phyloP scores from a whole-genome alignment of 169 alveolate species.

The Cryptosporidium xiaoi region DNA sequence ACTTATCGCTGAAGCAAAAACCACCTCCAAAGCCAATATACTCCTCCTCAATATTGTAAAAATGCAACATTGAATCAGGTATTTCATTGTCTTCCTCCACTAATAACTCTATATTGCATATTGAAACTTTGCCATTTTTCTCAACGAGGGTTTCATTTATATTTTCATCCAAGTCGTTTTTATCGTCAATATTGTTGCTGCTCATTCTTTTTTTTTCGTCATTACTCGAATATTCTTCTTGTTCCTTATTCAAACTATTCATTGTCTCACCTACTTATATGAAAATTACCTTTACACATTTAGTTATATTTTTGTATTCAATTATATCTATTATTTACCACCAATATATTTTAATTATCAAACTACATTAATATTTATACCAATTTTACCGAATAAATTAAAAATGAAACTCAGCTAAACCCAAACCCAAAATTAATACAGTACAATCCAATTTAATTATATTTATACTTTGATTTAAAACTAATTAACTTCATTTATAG shows the following conservation, averaged over 20 bases:
- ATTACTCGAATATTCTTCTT: constrained; percentile 1
- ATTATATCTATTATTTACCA: too few relatives aligned
- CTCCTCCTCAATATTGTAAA: constrained; percentile 61
- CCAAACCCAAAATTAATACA: too few relatives aligned
- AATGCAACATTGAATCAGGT: constrained; percentile 36
- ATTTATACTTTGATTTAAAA: too few relatives aligned
- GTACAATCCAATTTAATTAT: too few relatives aligned
- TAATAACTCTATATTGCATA: constrained; percentile 41
- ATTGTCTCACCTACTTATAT: neutral
- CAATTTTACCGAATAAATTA: too few relatives aligned
- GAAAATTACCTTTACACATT: neutral
- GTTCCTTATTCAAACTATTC: neutral
- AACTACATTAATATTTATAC: too few relatives aligned
- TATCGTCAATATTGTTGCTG: neutral
- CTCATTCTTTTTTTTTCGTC: neutral
- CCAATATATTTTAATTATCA: too few relatives aligned
- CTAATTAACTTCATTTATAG: too few relatives aligned
- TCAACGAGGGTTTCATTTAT: constrained; percentile 35
- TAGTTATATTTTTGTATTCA: too few relatives aligned
- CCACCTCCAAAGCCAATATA: constrained; percentile 69
- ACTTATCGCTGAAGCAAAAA: neutral
- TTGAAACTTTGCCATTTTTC: constrained; percentile 43
- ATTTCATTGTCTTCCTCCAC: constrained; percentile 25
- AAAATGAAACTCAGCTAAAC: too few relatives aligned
- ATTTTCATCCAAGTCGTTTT: constrained; percentile 18